These are phyloP conservation scores for Coemansia sp. DNA, from an alignment of 192 early-diverging fungal genomes.

Conservation along the genomic window DNA sequence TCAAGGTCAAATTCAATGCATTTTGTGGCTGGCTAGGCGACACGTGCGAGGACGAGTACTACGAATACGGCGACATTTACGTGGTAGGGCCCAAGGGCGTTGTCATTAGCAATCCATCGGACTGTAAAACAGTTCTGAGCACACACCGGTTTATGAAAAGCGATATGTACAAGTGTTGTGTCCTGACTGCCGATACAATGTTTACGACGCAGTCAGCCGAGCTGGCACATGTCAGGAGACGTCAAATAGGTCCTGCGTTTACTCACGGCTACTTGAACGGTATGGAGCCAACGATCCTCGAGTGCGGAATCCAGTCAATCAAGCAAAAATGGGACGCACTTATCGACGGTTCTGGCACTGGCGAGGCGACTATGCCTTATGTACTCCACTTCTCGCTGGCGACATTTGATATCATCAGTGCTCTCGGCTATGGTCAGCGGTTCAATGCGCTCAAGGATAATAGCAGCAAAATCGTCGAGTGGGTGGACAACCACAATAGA, in stretches of 20 bases:
- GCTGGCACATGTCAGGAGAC: conserved; percentile 18
- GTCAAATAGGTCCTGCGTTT: conserved; percentile 35
- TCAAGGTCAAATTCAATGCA: conserved; percentile 5
- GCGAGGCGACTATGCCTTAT: conserved; percentile 20
- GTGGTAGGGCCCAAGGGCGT: conserved; percentile 29
- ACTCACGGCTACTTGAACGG: conserved; percentile 17
- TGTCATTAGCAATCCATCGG: conserved; percentile 19
- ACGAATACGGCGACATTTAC: conserved; percentile 39
- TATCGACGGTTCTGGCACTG: neutral
- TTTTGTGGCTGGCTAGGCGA: conserved; percentile 16
- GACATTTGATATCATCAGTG: conserved; percentile 38
- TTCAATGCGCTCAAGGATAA: conserved; percentile 32
- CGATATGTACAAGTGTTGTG: conserved; percentile 26
- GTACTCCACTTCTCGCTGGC: conserved; percentile 19
- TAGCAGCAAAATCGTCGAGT: conserved; percentile 19
- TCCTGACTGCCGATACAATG: conserved; percentile 14
- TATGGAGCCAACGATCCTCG: conserved; percentile 40
- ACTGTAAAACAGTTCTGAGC: conserved; percentile 20
- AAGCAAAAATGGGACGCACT: conserved; percentile 28
- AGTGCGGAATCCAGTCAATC: conserved; percentile 23
- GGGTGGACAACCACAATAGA: conserved; percentile 20
- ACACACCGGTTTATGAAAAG: conserved; percentile 33
- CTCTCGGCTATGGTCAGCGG: conserved; percentile 36
- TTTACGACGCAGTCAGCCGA: conserved; percentile 28
- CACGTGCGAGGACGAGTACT: conserved; percentile 15